phyloP scores from a whole-genome alignment of 1,284 basidiomycete genomes.

The Ustilago sp. region DNA sequence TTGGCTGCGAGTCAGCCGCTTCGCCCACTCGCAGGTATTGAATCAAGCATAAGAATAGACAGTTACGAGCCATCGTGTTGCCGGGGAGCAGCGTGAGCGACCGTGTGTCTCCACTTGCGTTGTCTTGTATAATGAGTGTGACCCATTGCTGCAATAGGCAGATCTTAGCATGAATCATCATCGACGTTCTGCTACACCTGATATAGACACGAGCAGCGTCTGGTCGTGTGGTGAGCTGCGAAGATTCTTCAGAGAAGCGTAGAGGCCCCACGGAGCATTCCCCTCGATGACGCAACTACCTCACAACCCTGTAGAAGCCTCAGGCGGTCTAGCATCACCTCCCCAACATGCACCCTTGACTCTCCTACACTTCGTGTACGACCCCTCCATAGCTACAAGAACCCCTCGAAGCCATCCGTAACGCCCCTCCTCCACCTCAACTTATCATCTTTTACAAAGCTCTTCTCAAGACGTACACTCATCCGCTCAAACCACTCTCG shows the following conservation, averaged over 20 bases:
- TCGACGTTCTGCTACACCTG: not conserved
- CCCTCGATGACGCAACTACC: conserved; percentile 16
- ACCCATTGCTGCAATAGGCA: not conserved
- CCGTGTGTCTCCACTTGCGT: not conserved
- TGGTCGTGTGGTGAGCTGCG: conserved; percentile 3
- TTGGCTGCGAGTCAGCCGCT: not conserved
- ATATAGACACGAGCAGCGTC: not conserved
- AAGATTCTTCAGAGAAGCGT: not conserved
- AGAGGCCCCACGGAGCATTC: not conserved
- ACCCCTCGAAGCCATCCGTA: not conserved
- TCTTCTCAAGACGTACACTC: conserved; percentile 13
- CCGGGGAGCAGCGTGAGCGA: not conserved
- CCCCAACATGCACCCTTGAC: conserved; percentile 9
- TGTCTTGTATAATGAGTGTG: not conserved
- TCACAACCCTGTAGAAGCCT: not conserved
- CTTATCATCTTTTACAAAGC: not conserved
- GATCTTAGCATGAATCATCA: conserved; percentile 15
- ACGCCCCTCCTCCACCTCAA: not conserved
- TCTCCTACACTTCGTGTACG: not conserved
- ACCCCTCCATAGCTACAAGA: conserved; percentile 16
- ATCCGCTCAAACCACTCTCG: conserved; percentile 8
- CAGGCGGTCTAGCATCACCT: conserved; percentile 12
- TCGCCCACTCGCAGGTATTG: not conserved
- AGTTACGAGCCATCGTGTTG: not conserved
- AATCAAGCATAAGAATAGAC: not conserved